Evolutionary conservation across 2,329 filamentous ascomycete species (phyloP).

Genomic region (Exophiala sp.): DNA sequence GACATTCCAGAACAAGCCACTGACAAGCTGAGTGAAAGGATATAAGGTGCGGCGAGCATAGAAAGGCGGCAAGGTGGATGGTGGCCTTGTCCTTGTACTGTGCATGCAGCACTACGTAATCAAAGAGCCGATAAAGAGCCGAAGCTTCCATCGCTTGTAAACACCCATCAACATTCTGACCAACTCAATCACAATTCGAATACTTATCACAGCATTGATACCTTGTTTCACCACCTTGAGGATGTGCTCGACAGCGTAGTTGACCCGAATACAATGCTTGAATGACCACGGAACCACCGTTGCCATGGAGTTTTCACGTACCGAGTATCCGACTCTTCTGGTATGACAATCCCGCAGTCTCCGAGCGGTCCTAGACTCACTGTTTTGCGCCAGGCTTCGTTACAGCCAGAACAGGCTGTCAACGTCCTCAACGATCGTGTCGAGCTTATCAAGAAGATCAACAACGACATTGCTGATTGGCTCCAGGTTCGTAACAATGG

Average conservation of each 20-base stretch:
- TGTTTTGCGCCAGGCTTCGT: slow-evolving; percentile 58
- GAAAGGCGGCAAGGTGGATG: not conserved
- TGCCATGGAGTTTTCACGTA: slow-evolving; percentile 40
- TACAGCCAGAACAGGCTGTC: slow-evolving; percentile 79
- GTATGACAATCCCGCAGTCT: slow-evolving; percentile 53
- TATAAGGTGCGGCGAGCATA: too few species aligned
- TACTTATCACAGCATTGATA: not conserved
- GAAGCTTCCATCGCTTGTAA: too few species aligned
- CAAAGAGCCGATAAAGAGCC: not conserved
- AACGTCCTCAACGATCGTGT: slow-evolving; percentile 80
- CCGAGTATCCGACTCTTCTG: slow-evolving; percentile 93
- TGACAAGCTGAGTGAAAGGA: too few species aligned
- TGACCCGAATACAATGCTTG: slow-evolving; percentile 7
- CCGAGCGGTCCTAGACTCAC: slow-evolving; percentile 13
- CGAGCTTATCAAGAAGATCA: slow-evolving; percentile 79
- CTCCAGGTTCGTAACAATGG: slow-evolving; percentile 65
- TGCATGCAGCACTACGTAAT: not conserved
- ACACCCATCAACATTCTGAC: too few species aligned
- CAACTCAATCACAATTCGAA: too few species aligned
- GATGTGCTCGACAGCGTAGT: not conserved
- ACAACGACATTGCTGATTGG: slow-evolving; percentile 93
- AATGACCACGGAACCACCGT: slow-evolving; percentile 4
- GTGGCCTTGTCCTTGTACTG: not conserved
- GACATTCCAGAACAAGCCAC: too few species aligned
- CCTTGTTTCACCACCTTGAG: not conserved